A percentile compares a stretch with the other conserved stretches of the same genome.
Conservation (phyloP, 768 basidiomycete species). For the Amanita pallidorosea region DNA sequence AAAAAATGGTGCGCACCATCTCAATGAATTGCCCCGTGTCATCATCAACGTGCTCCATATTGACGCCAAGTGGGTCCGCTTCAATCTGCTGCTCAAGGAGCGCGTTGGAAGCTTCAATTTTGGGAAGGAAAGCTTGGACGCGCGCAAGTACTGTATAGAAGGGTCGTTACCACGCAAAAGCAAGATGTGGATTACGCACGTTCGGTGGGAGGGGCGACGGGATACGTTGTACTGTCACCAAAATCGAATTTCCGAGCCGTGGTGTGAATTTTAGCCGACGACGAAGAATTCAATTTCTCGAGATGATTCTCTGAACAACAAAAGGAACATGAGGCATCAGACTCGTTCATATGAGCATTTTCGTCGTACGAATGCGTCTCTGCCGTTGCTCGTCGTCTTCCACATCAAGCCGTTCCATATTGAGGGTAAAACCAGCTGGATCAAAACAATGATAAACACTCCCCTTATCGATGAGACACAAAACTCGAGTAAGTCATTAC, state of each 20-base stretch:
- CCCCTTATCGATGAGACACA: background rate
- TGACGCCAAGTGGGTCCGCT: slow-evolving; percentile 45
- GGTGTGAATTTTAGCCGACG: slow-evolving; percentile 13
- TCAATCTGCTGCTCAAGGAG: slow-evolving; percentile 34
- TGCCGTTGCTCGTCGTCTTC: slow-evolving; percentile 8
- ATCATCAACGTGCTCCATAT: slow-evolving; percentile 53
- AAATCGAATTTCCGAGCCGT: slow-evolving; percentile 22
- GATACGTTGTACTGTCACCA: slow-evolving; percentile 23
- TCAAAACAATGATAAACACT: background rate
- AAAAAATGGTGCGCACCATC: slow-evolving; percentile 33
- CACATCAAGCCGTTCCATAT: slow-evolving; percentile 6
- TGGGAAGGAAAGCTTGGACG: slow-evolving; percentile 57
- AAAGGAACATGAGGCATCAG: background rate
- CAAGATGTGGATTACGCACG: slow-evolving; percentile 23
- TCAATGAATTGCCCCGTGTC: slow-evolving; percentile 47
- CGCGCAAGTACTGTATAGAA: slow-evolving; percentile 44
- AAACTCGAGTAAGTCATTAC: background rate
- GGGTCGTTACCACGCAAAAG: background rate
- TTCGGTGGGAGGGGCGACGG: slow-evolving; percentile 33
- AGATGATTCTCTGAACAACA: slow-evolving; percentile 26
- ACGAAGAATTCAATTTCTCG: slow-evolving; percentile 23
- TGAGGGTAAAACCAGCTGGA: background rate
- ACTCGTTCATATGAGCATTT: background rate
- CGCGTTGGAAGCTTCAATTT: slow-evolving; percentile 54
- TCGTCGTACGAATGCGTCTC: slow-evolving; percentile 2